A percentile compares a stretch with the other conserved stretches of the same genome.
These are phyloP conservation scores for Tolypocladium album DNA, from an alignment of 2,329 filamentous ascomycete species.

Conservation along the genomic window DNA sequence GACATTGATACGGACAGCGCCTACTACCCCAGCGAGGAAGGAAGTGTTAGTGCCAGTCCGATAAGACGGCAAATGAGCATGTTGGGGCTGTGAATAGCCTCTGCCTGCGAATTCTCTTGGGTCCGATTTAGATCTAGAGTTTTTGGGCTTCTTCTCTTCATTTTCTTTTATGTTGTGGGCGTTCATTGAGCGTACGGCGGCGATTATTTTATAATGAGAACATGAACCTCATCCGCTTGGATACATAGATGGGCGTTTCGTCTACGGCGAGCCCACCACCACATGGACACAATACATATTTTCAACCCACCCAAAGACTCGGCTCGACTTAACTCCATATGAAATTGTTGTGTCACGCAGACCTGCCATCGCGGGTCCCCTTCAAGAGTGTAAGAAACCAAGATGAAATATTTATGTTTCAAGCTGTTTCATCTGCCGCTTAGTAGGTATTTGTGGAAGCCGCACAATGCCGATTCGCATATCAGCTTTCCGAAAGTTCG, in stretches of 20 bases:
- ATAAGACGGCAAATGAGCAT: slow-evolving; percentile 65
- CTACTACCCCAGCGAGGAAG: slow-evolving; percentile 63
- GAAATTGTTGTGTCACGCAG: not conserved
- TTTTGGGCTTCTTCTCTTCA: not conserved
- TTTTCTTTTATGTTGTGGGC: not conserved
- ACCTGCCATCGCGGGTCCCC: no score
- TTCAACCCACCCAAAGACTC: no score
- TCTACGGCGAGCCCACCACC: not conserved
- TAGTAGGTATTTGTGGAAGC: not conserved
- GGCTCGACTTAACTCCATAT: not conserved
- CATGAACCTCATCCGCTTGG: not conserved
- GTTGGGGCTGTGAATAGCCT: slow-evolving; percentile 32
- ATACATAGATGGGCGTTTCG: not conserved
- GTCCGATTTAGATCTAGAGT: not conserved
- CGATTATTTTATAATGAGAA: not conserved
- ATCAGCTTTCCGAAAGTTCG: not conserved
- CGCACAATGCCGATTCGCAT: not conserved
- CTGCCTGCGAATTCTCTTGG: not conserved
- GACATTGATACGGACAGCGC: slow-evolving; percentile 88
- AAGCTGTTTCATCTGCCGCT: not conserved
- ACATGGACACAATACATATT: not conserved
- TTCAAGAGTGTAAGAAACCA: no score
- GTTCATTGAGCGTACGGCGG: not conserved
- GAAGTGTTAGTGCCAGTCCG: slow-evolving; percentile 55
- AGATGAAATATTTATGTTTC: not conserved